These are phyloP conservation scores for Ophiostoma sp. DNA, from an alignment of 2,329 filamentous ascomycete genomes.

Conservation along the genomic window DNA sequence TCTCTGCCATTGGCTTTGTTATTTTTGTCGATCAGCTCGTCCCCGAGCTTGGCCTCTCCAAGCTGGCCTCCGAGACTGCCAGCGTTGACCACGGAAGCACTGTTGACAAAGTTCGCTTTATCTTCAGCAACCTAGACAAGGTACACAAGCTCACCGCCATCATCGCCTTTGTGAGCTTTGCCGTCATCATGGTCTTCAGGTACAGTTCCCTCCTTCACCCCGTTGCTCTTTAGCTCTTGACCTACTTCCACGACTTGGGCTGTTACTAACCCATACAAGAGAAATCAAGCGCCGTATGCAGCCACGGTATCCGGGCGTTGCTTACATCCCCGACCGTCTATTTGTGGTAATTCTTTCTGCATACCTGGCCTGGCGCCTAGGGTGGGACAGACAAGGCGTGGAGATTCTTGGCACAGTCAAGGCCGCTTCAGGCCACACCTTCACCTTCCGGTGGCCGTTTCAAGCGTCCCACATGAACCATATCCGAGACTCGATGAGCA, in stretches of 20 bases:
- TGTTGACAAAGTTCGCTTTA: slow-evolving; percentile 80
- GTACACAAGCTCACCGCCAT: slow-evolving; percentile 73
- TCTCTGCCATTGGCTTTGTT: slow-evolving; percentile 94
- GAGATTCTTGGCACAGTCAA: slow-evolving; percentile 81
- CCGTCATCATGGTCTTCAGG: slow-evolving; percentile 87
- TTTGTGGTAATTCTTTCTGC: slow-evolving; percentile 83
- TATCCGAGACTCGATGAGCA: slow-evolving; percentile 82
- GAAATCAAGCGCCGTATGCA: slow-evolving; percentile 80
- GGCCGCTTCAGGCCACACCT: slow-evolving; percentile 67
- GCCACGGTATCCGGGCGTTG: slow-evolving; percentile 74
- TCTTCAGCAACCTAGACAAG: slow-evolving; percentile 64
- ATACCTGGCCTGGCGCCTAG: slow-evolving; percentile 71
- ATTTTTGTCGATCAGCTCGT: slow-evolving; percentile 95
- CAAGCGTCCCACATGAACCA: slow-evolving; percentile 73
- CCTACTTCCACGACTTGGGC: background rate
- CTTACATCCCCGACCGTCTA: slow-evolving; percentile 90
- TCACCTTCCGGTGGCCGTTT: slow-evolving; percentile 86
- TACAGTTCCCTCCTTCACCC: slow-evolving; percentile 42
- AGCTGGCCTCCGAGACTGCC: slow-evolving; percentile 59
- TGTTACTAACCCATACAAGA: slow-evolving; percentile 45
- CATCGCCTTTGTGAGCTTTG: slow-evolving; percentile 77
- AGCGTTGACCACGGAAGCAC: slow-evolving; percentile 81
- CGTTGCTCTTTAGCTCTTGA: background rate
- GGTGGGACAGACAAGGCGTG: slow-evolving; percentile 78
- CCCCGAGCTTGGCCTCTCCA: slow-evolving; percentile 78